phyloP scores from a whole-genome alignment of 768 basidiomycete genomes.

The Trametes cingulata region DNA sequence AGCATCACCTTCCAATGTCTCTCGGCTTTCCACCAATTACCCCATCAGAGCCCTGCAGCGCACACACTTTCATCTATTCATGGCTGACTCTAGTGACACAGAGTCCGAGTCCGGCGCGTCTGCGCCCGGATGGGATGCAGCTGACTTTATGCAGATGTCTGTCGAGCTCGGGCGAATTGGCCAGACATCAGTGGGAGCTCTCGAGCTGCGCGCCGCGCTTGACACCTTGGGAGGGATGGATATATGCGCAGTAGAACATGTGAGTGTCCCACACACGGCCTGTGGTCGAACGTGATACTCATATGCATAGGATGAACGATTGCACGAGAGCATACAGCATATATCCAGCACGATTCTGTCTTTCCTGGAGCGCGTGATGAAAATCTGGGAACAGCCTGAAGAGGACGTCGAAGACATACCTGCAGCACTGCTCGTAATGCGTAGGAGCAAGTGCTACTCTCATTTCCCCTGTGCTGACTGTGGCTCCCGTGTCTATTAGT shows the following conservation, averaged over 20 bases:
- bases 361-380: constrained; percentile 29
- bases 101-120: constrained; percentile 49
- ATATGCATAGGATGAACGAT: constrained; percentile 32
- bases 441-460: constrained; percentile 23
- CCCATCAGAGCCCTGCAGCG: no score
- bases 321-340: constrained; percentile 36
- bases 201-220: constrained; percentile 5
- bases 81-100: constrained; percentile 45
- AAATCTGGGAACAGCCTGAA: background rate
- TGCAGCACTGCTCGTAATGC: constrained; percentile 12
- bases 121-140: constrained; percentile 5
- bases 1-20: background rate
- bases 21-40: background rate
- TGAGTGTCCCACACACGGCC: no score
- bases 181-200: background rate
- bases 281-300: no score
- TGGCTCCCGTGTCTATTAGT: constrained; percentile 27
- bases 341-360: constrained; percentile 37
- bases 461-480: constrained; percentile 18
- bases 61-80: no score
- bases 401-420: constrained; percentile 10
- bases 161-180: background rate
- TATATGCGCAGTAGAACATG: constrained; percentile 18
- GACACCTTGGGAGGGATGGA: constrained; percentile 10
- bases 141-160: constrained; percentile 17